Percentiles rank a stretch among this genome's conserved stretches.
These are phyloP conservation scores for Lipomyces spencermartinsiae DNA, from an alignment of 805 yeast species.

Conservation along the genomic window DNA sequence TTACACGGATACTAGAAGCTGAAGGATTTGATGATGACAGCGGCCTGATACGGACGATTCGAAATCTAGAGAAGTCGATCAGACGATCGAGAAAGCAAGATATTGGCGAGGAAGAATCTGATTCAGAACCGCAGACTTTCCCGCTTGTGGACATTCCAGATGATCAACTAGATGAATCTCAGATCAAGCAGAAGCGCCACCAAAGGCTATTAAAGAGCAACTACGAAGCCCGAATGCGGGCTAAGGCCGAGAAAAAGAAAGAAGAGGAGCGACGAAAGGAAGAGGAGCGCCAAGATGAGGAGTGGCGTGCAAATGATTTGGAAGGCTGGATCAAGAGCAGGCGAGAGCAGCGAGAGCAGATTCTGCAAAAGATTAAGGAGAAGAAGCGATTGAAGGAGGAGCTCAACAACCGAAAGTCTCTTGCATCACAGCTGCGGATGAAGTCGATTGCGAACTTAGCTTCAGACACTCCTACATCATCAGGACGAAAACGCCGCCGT, in stretches of 20 bases:
- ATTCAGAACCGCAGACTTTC: slow-evolving; percentile 60
- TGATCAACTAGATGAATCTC: slow-evolving; percentile 77
- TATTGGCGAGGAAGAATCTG: slow-evolving; percentile 63
- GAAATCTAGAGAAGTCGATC: slow-evolving; percentile 69
- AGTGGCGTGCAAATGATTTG: slow-evolving; percentile 78
- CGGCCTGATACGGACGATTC: slow-evolving; percentile 71
- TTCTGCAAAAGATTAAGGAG: slow-evolving; percentile 71
- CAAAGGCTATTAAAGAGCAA: slow-evolving; percentile 85
- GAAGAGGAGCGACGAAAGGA: slow-evolving; percentile 67
- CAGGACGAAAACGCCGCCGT: slow-evolving; percentile 40
- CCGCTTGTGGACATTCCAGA: slow-evolving; percentile 86
- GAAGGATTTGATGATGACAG: slow-evolving; percentile 81
- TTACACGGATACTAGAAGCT: slow-evolving; percentile 58
- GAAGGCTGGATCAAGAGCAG: slow-evolving; percentile 80
- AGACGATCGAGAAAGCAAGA: slow-evolving; percentile 70
- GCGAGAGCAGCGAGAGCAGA: slow-evolving; percentile 61
- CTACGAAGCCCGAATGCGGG: slow-evolving; percentile 84
- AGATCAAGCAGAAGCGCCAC: slow-evolving; percentile 82
- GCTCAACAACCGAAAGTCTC: slow-evolving; percentile 84
- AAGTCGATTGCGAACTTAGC: slow-evolving; percentile 88
- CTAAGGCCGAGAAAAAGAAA: slow-evolving; percentile 75
- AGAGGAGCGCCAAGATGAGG: slow-evolving; percentile 67
- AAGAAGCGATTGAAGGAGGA: slow-evolving; percentile 74
- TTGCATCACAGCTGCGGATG: slow-evolving; percentile 92
- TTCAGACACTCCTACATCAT: slow-evolving; percentile 53